A percentile compares a stretch with the other conserved stretches of the same genome.
Evolutionary conservation across 2,329 filamentous ascomycete genomes (phyloP).

Genomic region (Sclerotinia spermophila): DNA sequence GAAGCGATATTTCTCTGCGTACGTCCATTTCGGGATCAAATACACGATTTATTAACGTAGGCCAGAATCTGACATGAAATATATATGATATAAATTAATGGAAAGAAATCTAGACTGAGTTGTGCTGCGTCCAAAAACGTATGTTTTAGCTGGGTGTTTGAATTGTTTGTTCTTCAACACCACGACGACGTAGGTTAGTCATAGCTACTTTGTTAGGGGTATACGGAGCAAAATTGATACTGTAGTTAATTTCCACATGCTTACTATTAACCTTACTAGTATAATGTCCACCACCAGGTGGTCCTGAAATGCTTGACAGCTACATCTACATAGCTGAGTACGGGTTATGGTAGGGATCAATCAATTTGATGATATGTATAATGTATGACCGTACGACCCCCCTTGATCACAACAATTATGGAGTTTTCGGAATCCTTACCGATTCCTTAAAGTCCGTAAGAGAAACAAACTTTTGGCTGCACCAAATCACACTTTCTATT

Average conservation of each 20-base stretch:
- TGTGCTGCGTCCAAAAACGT: background rate
- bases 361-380: too few species aligned
- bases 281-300: too few species aligned
- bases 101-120: background rate
- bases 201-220: background rate
- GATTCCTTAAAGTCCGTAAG: background rate
- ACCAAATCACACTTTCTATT: too few species aligned
- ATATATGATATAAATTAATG: background rate
- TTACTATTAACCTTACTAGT: too few species aligned
- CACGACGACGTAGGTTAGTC: too few species aligned
- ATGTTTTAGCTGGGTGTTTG: background rate
- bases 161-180: background rate
- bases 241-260: background rate
- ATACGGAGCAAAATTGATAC: too few species aligned
- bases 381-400: background rate
- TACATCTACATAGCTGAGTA: too few species aligned
- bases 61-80: background rate
- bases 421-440: background rate
- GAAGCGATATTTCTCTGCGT: background rate
- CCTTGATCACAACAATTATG: background rate
- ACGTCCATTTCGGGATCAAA: background rate
- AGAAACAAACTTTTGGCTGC: background rate
- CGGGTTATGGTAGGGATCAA: background rate
- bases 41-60: background rate
- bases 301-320: too few species aligned